These are phyloP conservation scores for Letharia lupina DNA, from an alignment of 495 filamentous ascomycete species.

Conservation along the genomic window DNA sequence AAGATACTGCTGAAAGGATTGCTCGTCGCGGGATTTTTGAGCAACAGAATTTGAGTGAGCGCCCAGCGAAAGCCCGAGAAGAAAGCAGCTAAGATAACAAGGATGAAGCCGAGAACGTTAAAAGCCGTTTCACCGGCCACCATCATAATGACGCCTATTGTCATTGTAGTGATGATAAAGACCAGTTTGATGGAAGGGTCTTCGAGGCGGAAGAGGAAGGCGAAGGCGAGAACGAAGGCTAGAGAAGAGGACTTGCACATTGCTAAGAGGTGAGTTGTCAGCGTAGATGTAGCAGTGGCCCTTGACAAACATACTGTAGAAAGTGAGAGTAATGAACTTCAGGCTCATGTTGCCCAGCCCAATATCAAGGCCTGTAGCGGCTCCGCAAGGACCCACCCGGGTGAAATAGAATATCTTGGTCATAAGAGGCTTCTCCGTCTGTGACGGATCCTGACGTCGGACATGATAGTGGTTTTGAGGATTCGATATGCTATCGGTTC, in stretches of 20 bases:
- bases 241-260: conserved; percentile 99
- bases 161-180: conserved; percentile 87
- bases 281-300: neutral
- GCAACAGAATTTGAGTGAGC: conserved; percentile 88
- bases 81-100: conserved; percentile 87
- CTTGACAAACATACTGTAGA: conserved; percentile 62
- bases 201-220: conserved; percentile 90
- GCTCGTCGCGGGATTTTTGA: conserved; percentile 88
- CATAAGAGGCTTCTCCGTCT: conserved; percentile 65
- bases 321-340: conserved; percentile 91
- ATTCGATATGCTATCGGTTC: conserved; percentile 36
- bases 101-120: conserved; percentile 74
- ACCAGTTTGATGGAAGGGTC: conserved; percentile 76
- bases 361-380: conserved; percentile 91
- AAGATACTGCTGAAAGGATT: conserved; percentile 98
- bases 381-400: conserved; percentile 85
- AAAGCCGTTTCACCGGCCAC: conserved; percentile 94
- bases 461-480: conserved; percentile 39
- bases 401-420: conserved; percentile 86
- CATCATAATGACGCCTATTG: conserved; percentile 95
- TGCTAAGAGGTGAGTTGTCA: conserved; percentile 37
- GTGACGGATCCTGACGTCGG: conserved; percentile 37
- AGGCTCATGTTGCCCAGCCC: conserved; percentile 93
- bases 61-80: conserved; percentile 97
- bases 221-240: conserved; percentile 91